phyloP scores from a whole-genome alignment of 352 stramenopile genomes.

The Pythium aquatile region DNA sequence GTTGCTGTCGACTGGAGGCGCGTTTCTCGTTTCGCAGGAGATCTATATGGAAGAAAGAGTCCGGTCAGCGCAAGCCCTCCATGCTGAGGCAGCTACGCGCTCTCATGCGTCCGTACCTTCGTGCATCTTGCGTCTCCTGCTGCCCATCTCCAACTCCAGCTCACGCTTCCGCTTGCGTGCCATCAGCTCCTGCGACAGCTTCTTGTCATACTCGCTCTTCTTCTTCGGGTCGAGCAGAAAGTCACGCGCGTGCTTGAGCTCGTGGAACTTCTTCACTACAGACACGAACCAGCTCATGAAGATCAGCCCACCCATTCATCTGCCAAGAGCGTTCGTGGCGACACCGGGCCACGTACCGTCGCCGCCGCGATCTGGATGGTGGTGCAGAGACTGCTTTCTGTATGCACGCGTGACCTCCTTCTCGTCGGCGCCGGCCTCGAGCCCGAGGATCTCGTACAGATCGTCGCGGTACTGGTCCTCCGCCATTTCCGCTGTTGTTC shows the following conservation, averaged over 20 bases:
- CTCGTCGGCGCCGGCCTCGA: conserved; percentile 62
- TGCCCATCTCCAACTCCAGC: conserved; percentile 54
- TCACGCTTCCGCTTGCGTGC: conserved; percentile 68
- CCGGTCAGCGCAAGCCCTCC: background rate
- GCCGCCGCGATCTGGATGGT: conserved; percentile 78
- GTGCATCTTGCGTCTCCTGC: conserved; percentile 58
- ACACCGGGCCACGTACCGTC: conserved; percentile 43
- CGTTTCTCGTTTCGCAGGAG: conserved; percentile 58
- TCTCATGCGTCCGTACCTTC: conserved; percentile 25
- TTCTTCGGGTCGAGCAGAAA: conserved; percentile 74
- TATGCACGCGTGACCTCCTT: conserved; percentile 77
- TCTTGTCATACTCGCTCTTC: conserved; percentile 83
- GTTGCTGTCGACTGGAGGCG: conserved; percentile 40
- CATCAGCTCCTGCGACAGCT: conserved; percentile 60
- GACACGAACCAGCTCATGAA: background rate
- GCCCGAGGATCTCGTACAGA: conserved; percentile 74
- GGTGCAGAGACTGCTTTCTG: conserved; percentile 77
- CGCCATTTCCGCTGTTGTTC: conserved; percentile 24
- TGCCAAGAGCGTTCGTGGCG: background rate
- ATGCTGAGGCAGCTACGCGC: background rate
- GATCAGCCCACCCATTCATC: conserved; percentile 8
- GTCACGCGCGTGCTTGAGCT: conserved; percentile 77
- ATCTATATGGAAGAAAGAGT: conserved; percentile 34
- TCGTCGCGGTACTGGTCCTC: conserved; percentile 44
- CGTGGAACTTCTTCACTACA: conserved; percentile 78